Evolutionary conservation across 2,329 filamentous ascomycete genomes (phyloP).

Genomic region (Botrytis sinoallii): DNA sequence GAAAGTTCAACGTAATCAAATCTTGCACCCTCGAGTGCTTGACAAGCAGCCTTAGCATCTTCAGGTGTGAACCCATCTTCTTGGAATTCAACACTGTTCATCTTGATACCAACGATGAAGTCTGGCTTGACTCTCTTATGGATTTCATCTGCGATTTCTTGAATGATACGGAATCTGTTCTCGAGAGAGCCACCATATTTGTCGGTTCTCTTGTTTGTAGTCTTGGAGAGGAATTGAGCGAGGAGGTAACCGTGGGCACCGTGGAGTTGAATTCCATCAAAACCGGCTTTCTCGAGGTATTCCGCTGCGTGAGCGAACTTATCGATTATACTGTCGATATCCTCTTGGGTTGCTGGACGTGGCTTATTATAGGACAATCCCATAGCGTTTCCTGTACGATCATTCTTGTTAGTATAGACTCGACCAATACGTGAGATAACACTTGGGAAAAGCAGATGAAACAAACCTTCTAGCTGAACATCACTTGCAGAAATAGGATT

Average conservation of each 20-base stretch:
- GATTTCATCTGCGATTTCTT: slow-evolving; percentile 59
- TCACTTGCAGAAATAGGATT: slow-evolving; percentile 43
- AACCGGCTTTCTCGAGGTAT: slow-evolving; percentile 61
- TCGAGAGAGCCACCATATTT: slow-evolving; percentile 36
- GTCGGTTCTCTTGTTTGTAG: slow-evolving; percentile 36
- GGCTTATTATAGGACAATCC: slow-evolving; percentile 53
- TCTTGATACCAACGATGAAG: slow-evolving; percentile 53
- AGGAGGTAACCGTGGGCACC: slow-evolving; percentile 37
- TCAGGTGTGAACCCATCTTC: slow-evolving; percentile 55
- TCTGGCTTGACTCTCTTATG: slow-evolving; percentile 40
- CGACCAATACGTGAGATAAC: neutral
- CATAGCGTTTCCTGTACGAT: slow-evolving; percentile 37
- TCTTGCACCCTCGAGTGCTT: slow-evolving; percentile 46
- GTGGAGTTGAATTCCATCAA: slow-evolving; percentile 45
- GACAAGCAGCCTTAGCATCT: slow-evolving; percentile 54
- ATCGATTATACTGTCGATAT: slow-evolving; percentile 56
- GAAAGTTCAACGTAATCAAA: slow-evolving; percentile 68
- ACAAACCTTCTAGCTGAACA: slow-evolving; percentile 39
- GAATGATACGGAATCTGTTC: slow-evolving; percentile 44
- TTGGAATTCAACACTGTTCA: slow-evolving; percentile 58
- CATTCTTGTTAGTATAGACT: neutral
- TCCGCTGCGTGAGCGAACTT: slow-evolving; percentile 60
- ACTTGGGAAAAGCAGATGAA: neutral
- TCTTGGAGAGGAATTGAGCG: slow-evolving; percentile 35
- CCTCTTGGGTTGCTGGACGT: slow-evolving; percentile 49